Percentiles rank a stretch among this genome's conserved stretches.
phyloP scores from a whole-genome alignment of 1,139 yeast species.

The Scheffersomyces lignicola region DNA sequence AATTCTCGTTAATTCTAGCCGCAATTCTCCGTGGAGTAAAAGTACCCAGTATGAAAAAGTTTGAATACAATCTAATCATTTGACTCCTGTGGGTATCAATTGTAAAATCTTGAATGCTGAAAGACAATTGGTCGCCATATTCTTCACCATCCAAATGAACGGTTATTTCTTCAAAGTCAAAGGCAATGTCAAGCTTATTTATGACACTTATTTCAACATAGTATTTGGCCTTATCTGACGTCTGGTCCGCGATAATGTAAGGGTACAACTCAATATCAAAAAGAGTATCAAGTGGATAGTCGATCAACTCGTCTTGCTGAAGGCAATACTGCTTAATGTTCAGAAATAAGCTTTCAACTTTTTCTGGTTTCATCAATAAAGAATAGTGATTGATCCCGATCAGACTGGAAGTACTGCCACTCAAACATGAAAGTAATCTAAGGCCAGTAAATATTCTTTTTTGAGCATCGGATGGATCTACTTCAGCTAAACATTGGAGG shows the following conservation, averaged over 20 bases:
- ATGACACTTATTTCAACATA: constrained; percentile 22
- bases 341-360: constrained; percentile 21
- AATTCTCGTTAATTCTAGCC: constrained; percentile 21
- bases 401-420: constrained; percentile 13
- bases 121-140: neutral
- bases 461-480: constrained; percentile 14
- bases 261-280: constrained; percentile 29
- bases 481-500: constrained; percentile 63
- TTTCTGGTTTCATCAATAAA: constrained; percentile 20
- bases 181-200: constrained; percentile 28
- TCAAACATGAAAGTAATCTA: constrained; percentile 34
- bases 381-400: constrained; percentile 33
- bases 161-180: constrained; percentile 16
- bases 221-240: constrained; percentile 19
- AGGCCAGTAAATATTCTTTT: constrained; percentile 32
- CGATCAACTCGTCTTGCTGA: constrained; percentile 17
- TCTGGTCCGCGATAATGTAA: constrained; percentile 23
- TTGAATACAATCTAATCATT: constrained; percentile 21
- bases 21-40: constrained; percentile 18
- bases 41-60: constrained; percentile 24
- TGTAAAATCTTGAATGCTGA: constrained; percentile 8
- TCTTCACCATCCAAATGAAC: constrained; percentile 1
- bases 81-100: constrained; percentile 13
- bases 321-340: constrained; percentile 22
- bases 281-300: constrained; percentile 29